Evolutionary conservation across 306 rosid genomes (phyloP).

Genomic region (Calophaca sinica): DNA sequence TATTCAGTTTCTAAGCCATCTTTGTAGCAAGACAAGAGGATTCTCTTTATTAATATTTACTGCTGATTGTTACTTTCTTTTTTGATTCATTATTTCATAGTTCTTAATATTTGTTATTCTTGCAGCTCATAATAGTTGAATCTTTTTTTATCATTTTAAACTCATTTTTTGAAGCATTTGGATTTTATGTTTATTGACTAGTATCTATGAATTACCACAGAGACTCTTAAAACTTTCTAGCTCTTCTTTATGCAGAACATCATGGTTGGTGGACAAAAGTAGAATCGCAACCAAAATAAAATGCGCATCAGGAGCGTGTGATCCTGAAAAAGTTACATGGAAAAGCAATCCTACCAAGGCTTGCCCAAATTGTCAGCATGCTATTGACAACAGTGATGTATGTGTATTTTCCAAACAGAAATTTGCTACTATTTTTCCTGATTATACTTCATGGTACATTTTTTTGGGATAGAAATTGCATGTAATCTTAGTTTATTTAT

Average conservation of each 20-base stretch:
- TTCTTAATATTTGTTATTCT: slow-evolving; percentile 8
- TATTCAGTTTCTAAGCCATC: slow-evolving; percentile 6
- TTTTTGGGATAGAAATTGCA: slow-evolving; percentile 1
- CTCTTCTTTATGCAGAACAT: slow-evolving; percentile 60
- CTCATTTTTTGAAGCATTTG: not conserved
- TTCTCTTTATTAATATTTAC: not conserved
- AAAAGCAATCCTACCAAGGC: slow-evolving; percentile 81
- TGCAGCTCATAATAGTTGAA: not conserved
- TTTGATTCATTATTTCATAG: not conserved
- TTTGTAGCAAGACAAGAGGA: not conserved
- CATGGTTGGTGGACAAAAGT: slow-evolving; percentile 83
- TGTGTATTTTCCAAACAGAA: slow-evolving; percentile 6
- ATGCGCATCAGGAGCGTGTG: slow-evolving; percentile 68
- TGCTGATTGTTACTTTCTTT: not conserved
- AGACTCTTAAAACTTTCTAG: not conserved
- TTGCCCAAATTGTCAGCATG: slow-evolving; percentile 78
- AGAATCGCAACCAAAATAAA: slow-evolving; percentile 91
- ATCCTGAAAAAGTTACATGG: slow-evolving; percentile 61
- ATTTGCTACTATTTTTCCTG: not conserved
- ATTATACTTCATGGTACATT: slow-evolving; percentile 1
- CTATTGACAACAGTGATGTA: slow-evolving; percentile 86
- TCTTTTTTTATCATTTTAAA: slow-evolving; percentile 15
- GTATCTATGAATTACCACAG: not conserved
- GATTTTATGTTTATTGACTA: not conserved
- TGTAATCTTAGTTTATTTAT: not conserved